phyloP scores from a whole-genome alignment of 352 stramenopile genomes.

The Pythium pectinolyticum region DNA sequence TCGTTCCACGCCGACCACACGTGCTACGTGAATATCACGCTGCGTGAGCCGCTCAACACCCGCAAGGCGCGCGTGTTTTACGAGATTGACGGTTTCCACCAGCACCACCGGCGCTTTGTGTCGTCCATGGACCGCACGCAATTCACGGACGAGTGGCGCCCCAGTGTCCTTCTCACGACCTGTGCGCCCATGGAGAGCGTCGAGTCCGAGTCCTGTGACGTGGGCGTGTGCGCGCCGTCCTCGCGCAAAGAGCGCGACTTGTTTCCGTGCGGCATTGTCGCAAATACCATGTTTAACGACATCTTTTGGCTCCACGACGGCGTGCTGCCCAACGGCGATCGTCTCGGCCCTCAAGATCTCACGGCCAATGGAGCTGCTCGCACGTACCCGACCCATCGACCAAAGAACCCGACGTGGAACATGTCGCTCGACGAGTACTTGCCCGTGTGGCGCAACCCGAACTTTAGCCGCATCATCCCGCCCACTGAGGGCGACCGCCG shows the following conservation, averaged over 20 bases:
- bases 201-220: conserved; percentile 39
- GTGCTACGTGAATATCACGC: conserved; percentile 62
- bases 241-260: conserved; percentile 37
- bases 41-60: conserved; percentile 41
- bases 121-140: conserved; percentile 66
- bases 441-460: conserved; percentile 70
- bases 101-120: conserved; percentile 76
- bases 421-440: conserved; percentile 40
- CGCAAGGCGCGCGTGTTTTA: conserved; percentile 56
- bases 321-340: conserved; percentile 41
- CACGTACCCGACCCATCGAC: conserved; percentile 48
- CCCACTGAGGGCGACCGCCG: conserved; percentile 25
- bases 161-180: conserved; percentile 34
- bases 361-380: conserved; percentile 45
- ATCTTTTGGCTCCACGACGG: conserved; percentile 81
- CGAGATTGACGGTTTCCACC: conserved; percentile 61
- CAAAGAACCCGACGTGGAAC: conserved; percentile 57
- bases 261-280: conserved; percentile 75
- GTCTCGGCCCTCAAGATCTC: conserved; percentile 41
- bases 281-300: conserved; percentile 85
- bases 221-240: conserved; percentile 35
- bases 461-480: conserved; percentile 73
- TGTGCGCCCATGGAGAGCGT: conserved; percentile 53
- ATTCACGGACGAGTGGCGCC: conserved; percentile 61
- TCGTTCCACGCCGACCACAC: conserved; percentile 75